Base-by-base conservation (phyloP, 352 stramenopile species). In the Phytophthora europaea region DNA sequence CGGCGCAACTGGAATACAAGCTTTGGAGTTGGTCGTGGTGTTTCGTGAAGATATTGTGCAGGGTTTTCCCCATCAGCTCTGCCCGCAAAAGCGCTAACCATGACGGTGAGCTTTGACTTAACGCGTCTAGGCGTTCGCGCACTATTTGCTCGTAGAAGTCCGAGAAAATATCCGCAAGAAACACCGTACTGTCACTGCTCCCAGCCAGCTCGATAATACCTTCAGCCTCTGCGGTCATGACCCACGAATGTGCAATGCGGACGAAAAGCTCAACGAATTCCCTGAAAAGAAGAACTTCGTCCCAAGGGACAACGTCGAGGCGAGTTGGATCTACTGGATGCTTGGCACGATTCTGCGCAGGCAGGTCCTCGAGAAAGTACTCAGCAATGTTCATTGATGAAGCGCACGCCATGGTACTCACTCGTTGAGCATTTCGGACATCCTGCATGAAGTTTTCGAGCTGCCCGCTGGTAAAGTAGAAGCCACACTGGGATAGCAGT, bases 221-320 rank as follows among this genome's bases (percentile, higher is more conserved):
- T 33, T 70, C 54, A 3, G 48, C 23, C 22, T 61, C 57, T n/a
- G 67, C 65, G 28, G 40, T 62, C 36, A 56, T 73, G 13, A 81
- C 58, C 53, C 79, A 77, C 23, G 71, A 70, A 22, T 76, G 47
- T n/a, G 80, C 80, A 12, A 91, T 68, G 9, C 85, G 81, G 26
- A 93, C 79, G n/a, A 93, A 79, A 26, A 93, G 60, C 63, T 93
- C 85, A 6, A 88, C 82, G 57, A 93, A 93, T 68, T 93, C 85
- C 10, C 85, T 80, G 38, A 75, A 91, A 0, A 91, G 68, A 6
- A 93, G 22, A 13, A 88, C 53, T 59, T 85, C 72, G 33, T 83
- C 70, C 61, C 70, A 74, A 16, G 73, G 75, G 9, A 86, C 68
- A 40, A 86, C 43, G 26, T 85, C 61, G 8, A 83, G 61, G 18